A percentile compares a stretch with the other conserved stretches of the same genome.
These are phyloP conservation scores for Hypomyces rosellus DNA, from an alignment of 2,329 filamentous ascomycete species.

Conservation along the genomic window DNA sequence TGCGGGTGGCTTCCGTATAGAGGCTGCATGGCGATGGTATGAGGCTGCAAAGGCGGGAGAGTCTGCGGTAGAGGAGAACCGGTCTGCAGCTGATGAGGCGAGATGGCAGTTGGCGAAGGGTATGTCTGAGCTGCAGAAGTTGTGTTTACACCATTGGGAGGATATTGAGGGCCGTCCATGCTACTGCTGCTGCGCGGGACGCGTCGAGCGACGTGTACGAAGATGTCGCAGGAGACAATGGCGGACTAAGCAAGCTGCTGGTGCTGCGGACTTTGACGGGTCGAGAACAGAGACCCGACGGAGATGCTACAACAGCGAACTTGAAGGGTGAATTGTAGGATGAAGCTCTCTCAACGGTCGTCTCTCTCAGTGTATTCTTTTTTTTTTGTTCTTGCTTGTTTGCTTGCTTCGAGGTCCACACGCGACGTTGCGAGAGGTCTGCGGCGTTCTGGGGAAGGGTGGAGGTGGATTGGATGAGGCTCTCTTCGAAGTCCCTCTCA, in stretches of 20 bases:
- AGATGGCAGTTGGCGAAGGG: slow-evolving; percentile 45
- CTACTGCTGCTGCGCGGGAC: slow-evolving; percentile 39
- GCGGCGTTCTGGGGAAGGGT: slow-evolving; percentile 26
- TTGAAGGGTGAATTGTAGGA: slow-evolving; percentile 15
- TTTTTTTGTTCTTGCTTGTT: not conserved
- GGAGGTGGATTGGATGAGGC: slow-evolving; percentile 29
- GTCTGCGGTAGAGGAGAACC: slow-evolving; percentile 45
- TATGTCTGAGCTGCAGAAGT: slow-evolving; percentile 43
- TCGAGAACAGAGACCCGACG: slow-evolving; percentile 3
- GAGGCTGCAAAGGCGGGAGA: slow-evolving; percentile 49
- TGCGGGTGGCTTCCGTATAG: slow-evolving; percentile 54
- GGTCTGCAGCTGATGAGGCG: slow-evolving; percentile 46
- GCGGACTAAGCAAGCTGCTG: not conserved
- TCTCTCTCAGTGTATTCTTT: not conserved
- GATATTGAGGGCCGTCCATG: slow-evolving; percentile 51
- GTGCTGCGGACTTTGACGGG: not conserved
- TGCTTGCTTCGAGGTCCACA: slow-evolving; percentile 15
- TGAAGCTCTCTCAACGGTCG: slow-evolving; percentile 1
- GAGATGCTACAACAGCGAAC: slow-evolving; percentile 7
- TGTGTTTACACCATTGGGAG: slow-evolving; percentile 51
- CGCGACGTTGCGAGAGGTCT: slow-evolving; percentile 20
- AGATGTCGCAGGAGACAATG: slow-evolving; percentile 6
- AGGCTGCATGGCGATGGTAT: slow-evolving; percentile 36
- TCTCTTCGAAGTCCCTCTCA: slow-evolving; percentile 23
- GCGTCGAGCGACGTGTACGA: slow-evolving; percentile 19